Base-by-base conservation (phyloP, 768 basidiomycete species). In the Gloeopeniophorella convolvens region DNA sequence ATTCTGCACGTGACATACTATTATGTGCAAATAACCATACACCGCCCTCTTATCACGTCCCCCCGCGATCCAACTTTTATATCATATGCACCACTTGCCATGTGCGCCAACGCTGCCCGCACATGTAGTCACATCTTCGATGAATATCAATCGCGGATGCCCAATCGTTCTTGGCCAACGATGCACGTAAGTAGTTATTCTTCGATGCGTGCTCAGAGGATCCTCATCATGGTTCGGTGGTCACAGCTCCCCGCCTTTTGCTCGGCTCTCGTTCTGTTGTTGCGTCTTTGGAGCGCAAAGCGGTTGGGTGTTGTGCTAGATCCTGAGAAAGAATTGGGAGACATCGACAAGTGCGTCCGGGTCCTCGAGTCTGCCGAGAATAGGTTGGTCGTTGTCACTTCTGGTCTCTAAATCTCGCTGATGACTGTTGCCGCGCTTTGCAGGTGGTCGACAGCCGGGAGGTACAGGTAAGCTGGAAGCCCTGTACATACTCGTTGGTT, bases 61-160 rank as follows among this genome's bases (percentile, higher is more conserved):
- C 65, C 68, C 1, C 51, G 61, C 11, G 63, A 65, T 20, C 64
- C 66, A 0, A 60, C 65, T 2, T 59, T 61, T 2, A 45, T 68
- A 6, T 61, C 66, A 2, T 69, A 74, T 52, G 72, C 76, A 8
- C 75, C 73, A 0, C 66, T 77, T 15, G 73, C 75, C 0, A 76
- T 77, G 50, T 77, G 75, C 62, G 67, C 71, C 31, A 77, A 76
- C 49, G 76, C 76, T 4, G 71, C 76, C 5, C 64, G 76, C 4
- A 73, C 74, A 0, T 70, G 67, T 18, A 62, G 65, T n/a, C 73
- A 72, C 51, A 68, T 78, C 26, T 59, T 73, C 45, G 72, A 75
- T 46, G 58, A 60, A 3, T 57, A 63, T 9, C 65, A 65, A 15
- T 54, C 62, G 28, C 56, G 65, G 9, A 32, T 43, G 3, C 57